Evolutionary conservation across 257 asterid species (phyloP), one percentile per base, ranked within the genome.

Genomic region (Cruciata laevipes): DNA sequence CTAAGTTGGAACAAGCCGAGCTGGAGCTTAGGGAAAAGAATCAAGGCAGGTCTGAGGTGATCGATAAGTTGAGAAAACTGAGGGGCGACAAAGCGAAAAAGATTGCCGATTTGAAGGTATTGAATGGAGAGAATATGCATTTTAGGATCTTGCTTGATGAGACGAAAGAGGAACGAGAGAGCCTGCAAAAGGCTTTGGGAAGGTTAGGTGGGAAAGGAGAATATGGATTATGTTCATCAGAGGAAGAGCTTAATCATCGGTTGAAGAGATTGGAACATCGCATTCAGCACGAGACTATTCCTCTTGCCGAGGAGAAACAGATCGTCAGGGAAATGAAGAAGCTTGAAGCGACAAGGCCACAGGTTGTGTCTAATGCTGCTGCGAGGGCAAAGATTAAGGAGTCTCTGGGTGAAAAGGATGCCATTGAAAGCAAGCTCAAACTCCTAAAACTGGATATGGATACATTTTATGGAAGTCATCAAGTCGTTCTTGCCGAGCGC

Each of bases 231-330:
- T 88, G 95, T 81, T 85, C 96, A 63, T 88, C 98, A 7, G 95
- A 85, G 80, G 82, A 76, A 33, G 98, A 88, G 80, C 96, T 91
- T 78, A 83, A 91, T 78, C 73, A 66, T 18, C 66, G 76, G 98
- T 83, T 91, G 63, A 91, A 87, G 82, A 84, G 96, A 79, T 75
- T 81, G 70, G 82, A 89, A 63, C 84, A 87, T 71, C 95, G 88
- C 74, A 91, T 91, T 75, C 94, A 86, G 77, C 98, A 91, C 20
- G 98, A 91, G 82, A 88, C 91, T 85, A 88, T 91, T 75, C 87
- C 95, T 70, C 85, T 91, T 68, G 82, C 60, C 47, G 98, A 91
- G 78, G 98, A 91, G 84, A 91, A 91, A 76, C 98, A 89, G 84
- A 86, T 91, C 67, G 86, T 91, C 14, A 75, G 96, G 78, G 98